These are phyloP conservation scores for Epichloe coenophiala DNA, from an alignment of 2,329 filamentous ascomycete genomes.

Conservation along the genomic window DNA sequence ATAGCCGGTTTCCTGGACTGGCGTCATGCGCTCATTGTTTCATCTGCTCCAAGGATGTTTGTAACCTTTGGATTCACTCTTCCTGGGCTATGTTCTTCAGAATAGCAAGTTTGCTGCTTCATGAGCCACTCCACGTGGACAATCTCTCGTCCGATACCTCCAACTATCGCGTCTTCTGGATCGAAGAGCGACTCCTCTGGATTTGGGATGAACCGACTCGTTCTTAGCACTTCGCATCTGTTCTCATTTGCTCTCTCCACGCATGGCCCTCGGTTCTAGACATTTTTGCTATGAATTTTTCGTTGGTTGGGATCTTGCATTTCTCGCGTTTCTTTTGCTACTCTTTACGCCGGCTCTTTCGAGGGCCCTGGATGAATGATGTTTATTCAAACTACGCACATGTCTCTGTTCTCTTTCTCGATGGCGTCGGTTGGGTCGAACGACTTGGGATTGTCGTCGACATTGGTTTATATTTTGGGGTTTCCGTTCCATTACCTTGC, in stretches of 20 bases:
- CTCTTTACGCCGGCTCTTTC: background rate
- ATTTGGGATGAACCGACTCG: constrained; percentile 4
- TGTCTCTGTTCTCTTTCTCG: background rate
- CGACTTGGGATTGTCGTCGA: background rate
- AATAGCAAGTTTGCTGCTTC: constrained; percentile 19
- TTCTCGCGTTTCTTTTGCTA: background rate
- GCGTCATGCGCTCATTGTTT: constrained; percentile 11
- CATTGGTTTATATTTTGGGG: constrained; percentile 7
- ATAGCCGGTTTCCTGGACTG: constrained; percentile 13
- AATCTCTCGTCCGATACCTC: constrained; percentile 13
- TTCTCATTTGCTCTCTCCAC: background rate
- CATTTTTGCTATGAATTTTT: constrained; percentile 8
- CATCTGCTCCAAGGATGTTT: constrained; percentile 13
- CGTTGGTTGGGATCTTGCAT: constrained; percentile 10
- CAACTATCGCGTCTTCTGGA: constrained; percentile 8
- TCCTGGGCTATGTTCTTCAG: constrained; percentile 12
- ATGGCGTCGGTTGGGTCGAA: constrained; percentile 16
- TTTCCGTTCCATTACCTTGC: constrained; percentile 16
- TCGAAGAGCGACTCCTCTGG: background rate
- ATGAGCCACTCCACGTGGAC: constrained; percentile 13
- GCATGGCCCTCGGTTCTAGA: constrained; percentile 2
- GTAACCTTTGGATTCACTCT: constrained; percentile 9
- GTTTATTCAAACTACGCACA: constrained; percentile 13
- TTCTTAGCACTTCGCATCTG: constrained; percentile 1
- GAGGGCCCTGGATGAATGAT: constrained; percentile 19